Evolutionary conservation across 1,284 basidiomycete genomes (phyloP), one percentile per base, ranked within the genome.

Genomic region (Ustilago loliicola): DNA sequence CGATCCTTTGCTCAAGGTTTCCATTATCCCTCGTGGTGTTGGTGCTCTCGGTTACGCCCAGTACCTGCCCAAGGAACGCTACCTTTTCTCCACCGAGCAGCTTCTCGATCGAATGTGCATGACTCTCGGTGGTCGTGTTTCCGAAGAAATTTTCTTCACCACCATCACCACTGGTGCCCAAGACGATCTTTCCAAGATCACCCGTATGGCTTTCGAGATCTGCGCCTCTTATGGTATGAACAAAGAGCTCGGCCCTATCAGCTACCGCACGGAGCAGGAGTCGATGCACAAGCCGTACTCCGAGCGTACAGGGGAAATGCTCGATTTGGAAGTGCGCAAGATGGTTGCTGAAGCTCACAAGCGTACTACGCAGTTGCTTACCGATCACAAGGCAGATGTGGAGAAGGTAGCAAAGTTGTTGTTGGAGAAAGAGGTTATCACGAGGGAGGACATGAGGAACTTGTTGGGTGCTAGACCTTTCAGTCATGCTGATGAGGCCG

Each of bases 71-170:
- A 93, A 95, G 60, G 97, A 99, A 86, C 93, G 95, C 58, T 99
- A 97, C 88, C 91, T 99, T 25, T 92, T 96, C 79, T 94, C 95
- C 15, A 96, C 94, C 0, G 94, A 96, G 69, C 96, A 98, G 87
- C 93, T 99, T 89, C 86, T 91, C 36, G 96, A 99, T 87, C 91
- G 95, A 66, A 98, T 99, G 89, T 96, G 94, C 88, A 98, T 99
- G 94, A 99, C 96, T 0, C 90, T 99, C n/a, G 96, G 97, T 69
- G 96, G 96, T 2, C 94, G 97, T 72, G 96, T 98, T 3, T 93
- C 95, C 0, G 96, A 99, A 88, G 97, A 99, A 87, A 96, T 99
- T 73, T 98, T 99, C 89, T 99, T 99, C 85, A 94, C 94, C 38
- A 81, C 87, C n/a, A 96, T 99, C 87, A 99, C 97, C 1, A 97